Evolutionary conservation across 352 stramenopile genomes (phyloP), one percentile per base, ranked within the genome.

Genomic region (Phytophthora nicotianae): DNA sequence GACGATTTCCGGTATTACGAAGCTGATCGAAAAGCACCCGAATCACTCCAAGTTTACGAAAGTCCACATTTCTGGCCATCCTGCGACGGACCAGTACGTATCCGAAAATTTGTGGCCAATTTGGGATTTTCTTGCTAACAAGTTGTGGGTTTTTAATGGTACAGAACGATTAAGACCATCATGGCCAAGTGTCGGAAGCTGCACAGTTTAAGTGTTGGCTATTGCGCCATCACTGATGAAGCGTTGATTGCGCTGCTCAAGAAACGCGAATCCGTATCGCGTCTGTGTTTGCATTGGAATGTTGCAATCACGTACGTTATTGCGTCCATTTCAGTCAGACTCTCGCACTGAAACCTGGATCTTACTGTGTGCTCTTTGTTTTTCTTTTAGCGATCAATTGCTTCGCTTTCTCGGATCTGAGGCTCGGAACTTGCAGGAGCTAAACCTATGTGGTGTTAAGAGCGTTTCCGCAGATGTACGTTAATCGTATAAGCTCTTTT

Each of bases 131-230:
- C 3, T 23, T 24, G 23, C 26, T 58, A 20, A 66, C n/a, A 10
- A 7, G 33, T 40, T 38, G 2, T 49, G 2, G 52, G 29, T 26
- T 41, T 41, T 32, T 45, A n/a, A 17, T 58, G 9, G 4, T 43
- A 43, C 47, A 96, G 88, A 70, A 95, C 86, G 14, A 83, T 96
- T 46, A 88, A 87, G 38, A 84, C 73, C 19, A 95, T 96, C 63
- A 95, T 89, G 79, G 79, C 81, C 55, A 96, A 96, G 61, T 96
- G 88, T 71, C 79, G 86, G 26, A 95, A 96, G 69, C 79, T 96
- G 20, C 85, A 94, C 60, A 95, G 86, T 56, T 67, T 96, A 19
- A 89, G 81, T 27, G 79, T 95, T 24, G 88, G 88, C 47, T 96
- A 96, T 70, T 95, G 82, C 42, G 65, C 83, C n/a, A 77, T 96